Percentiles rank a stretch among this genome's conserved stretches.
Evolutionary conservation across 1,139 yeast genomes (phyloP).

Genomic region (Pichia sp.): DNA sequence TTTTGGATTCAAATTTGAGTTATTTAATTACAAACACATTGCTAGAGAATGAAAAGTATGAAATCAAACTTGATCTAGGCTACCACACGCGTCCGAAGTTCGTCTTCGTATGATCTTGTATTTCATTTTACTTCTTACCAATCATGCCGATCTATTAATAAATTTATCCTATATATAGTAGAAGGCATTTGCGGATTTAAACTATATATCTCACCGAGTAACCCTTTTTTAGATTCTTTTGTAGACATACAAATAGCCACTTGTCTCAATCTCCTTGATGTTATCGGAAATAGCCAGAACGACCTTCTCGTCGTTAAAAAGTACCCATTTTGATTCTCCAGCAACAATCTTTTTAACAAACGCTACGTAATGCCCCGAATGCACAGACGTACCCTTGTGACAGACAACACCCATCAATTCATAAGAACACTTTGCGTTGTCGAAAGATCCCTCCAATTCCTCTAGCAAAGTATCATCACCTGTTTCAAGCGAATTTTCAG

Average conservation of each 20-base stretch:
- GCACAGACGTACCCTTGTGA: conserved; percentile 92
- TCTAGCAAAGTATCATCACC: conserved; percentile 12
- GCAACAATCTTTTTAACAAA: conserved; percentile 53
- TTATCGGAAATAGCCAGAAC: conserved; percentile 60
- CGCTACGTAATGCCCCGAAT: conserved; percentile 94
- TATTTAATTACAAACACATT: background rate
- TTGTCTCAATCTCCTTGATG: conserved; percentile 56
- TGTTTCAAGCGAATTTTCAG: conserved; percentile 20
- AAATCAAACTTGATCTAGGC: too few species aligned
- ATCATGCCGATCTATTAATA: background rate
- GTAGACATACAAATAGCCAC: conserved; percentile 62
- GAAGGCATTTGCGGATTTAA: background rate
- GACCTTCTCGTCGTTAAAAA: conserved; percentile 93
- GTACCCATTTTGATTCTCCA: conserved; percentile 60
- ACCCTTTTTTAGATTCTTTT: conserved; percentile 21
- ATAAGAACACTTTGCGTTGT: conserved; percentile 36
- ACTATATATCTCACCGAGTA: background rate
- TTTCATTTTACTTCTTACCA: background rate
- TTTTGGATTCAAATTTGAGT: background rate
- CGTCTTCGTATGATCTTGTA: background rate
- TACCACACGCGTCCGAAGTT: too few species aligned
- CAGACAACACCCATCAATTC: conserved; percentile 70
- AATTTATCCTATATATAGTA: conserved; percentile 4
- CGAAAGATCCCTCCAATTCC: conserved; percentile 21
- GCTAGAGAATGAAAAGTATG: background rate